Conservation (phyloP, 2,329 filamentous ascomycete genomes). For the Proliferodiscus dingleyae region DNA sequence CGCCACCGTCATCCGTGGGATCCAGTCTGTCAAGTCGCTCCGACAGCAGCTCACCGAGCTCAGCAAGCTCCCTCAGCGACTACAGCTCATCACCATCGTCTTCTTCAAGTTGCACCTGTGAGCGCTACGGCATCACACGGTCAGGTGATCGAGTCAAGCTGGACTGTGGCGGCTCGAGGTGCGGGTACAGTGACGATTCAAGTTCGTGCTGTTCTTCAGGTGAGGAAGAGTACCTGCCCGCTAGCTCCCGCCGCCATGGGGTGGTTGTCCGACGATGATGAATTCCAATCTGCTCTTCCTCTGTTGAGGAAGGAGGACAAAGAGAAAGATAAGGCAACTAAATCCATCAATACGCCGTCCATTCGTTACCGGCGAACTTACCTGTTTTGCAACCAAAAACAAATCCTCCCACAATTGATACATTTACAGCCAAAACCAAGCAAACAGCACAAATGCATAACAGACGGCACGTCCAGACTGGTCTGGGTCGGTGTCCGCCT, state of each 20-base stretch:
- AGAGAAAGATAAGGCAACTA: conserved; percentile 9
- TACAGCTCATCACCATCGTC: conserved; percentile 78
- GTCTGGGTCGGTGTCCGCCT: conserved; percentile 18
- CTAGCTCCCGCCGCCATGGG: conserved; percentile 58
- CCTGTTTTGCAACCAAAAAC: conserved; percentile 12
- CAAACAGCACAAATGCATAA: no score
- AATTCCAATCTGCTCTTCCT: neutral
- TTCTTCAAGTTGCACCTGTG: conserved; percentile 86
- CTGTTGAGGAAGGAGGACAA: conserved; percentile 2
- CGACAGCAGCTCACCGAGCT: conserved; percentile 69
- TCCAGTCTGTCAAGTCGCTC: conserved; percentile 69
- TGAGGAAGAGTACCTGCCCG: conserved; percentile 56
- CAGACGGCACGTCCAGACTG: conserved; percentile 22
- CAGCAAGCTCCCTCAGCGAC: conserved; percentile 59
- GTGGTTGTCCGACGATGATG: conserved; percentile 46
- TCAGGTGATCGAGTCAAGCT: conserved; percentile 90
- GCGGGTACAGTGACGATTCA: conserved; percentile 72
- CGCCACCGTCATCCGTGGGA: conserved; percentile 63
- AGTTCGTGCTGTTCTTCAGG: conserved; percentile 64
- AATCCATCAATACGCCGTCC: conserved; percentile 19
- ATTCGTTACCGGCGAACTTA: conserved; percentile 25
- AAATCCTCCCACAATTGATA: neutral
- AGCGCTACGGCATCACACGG: conserved; percentile 94
- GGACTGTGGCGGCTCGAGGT: conserved; percentile 86
- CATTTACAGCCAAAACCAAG: conserved; percentile 11